Percentiles rank a stretch among this genome's conserved stretches.
phyloP scores from a whole-genome alignment of 306 rosid species.

The Inga leiocalycina region DNA sequence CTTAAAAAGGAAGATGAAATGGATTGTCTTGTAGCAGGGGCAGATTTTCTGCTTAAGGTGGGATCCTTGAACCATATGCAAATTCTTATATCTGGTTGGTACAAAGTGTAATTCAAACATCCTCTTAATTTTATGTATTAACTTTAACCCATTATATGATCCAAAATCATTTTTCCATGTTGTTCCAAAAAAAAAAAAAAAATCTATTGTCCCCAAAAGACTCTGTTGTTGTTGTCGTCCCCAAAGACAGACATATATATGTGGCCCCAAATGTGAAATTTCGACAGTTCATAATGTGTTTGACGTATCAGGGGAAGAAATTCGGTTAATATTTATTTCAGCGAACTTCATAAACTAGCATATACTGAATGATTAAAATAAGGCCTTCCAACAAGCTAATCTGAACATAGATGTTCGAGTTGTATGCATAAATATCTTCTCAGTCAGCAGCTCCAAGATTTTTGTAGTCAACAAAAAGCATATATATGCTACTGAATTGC shows the following conservation, averaged over 20 bases:
- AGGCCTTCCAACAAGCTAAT: too few species aligned
- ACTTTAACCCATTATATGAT: neutral
- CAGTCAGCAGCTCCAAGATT: neutral
- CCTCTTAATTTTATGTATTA: conserved; percentile 29
- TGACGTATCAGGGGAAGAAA: neutral
- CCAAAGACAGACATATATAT: neutral
- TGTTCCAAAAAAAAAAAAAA: neutral
- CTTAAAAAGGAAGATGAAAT: conserved; percentile 95
- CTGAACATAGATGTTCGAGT: too few species aligned
- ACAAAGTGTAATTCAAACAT: conserved; percentile 18
- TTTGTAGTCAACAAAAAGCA: neutral
- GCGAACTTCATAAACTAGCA: too few species aligned
- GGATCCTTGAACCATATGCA: conserved; percentile 35
- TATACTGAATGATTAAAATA: too few species aligned
- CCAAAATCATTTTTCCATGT: conserved; percentile 18
- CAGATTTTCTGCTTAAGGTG: conserved; percentile 95
- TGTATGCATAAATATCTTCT: neutral
- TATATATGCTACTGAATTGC: neutral
- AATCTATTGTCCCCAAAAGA: neutral
- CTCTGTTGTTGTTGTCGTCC: too few species aligned
- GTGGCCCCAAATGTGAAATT: neutral
- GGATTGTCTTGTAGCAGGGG: conserved; percentile 96
- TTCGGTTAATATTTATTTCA: neutral
- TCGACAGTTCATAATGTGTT: neutral
- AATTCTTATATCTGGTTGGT: conserved; percentile 22